Base-by-base conservation (phyloP, 441 rosid genomes). In the Corymbia calophylla region DNA sequence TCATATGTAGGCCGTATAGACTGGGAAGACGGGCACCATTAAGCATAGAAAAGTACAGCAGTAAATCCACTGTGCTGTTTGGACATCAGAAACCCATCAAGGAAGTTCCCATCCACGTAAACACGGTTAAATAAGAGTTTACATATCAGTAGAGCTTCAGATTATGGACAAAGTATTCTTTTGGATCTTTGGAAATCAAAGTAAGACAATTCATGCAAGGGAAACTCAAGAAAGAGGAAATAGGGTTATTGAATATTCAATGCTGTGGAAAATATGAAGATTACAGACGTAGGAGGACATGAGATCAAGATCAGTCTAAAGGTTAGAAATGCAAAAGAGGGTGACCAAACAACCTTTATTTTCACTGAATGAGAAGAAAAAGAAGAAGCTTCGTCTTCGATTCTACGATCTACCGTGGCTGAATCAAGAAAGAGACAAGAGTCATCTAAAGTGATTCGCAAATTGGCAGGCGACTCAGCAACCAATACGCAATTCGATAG, bases 11-110 rank as follows among this genome's bases (percentile, higher is more conserved):
- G 92, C 32, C 80, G 93, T 49, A 94, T 15, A 82, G 70, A 88
- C 25, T n/a, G 35, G 19, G 99, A 97, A 87, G 97, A 95, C 6
- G 96, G 97, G 94, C 99, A 97, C 96, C 96, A 95, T 44, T 98
- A 93, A 92, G 97, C 98, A 90, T 96, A 94, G 93, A 97, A 96
- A 87, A 97, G 96, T 27, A 97, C 91, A 7, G 98, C 91, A 54
- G 92, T 91, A n/a, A n/a, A 93, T 89, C 64, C 88, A 89, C 93
- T 91, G 58, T 91, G 89, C 88, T 91, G 94, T 73, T 92, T 92
- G 82, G 96, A 91, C 91, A 88, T 87, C 91, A 94, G 91, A 88
- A 92, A 91, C 87, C 94, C 89, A 82, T 97, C 96, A 60, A 97
- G 93, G 87, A 94, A 93, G 91, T 94, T 92, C 62, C 98, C 98